Conservation (phyloP, 345 rosid genomes). For the Carallia brachiata region DNA sequence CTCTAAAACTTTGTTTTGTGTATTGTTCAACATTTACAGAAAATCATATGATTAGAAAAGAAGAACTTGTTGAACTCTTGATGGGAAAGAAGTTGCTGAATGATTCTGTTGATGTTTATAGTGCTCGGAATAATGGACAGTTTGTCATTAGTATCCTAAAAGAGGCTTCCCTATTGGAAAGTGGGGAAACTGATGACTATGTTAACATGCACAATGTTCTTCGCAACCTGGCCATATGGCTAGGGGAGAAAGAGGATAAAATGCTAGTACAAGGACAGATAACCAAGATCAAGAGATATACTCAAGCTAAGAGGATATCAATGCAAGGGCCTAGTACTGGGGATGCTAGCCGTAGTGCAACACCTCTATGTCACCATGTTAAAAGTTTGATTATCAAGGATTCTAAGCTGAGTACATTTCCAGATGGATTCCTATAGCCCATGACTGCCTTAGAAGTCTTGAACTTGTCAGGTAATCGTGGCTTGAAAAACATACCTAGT, state of each 20-base stretch:
- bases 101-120: neutral
- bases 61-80: slow-evolving; percentile 4
- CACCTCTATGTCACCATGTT: neutral
- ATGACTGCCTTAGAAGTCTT: neutral
- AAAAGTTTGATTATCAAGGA: neutral
- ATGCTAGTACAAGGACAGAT: neutral
- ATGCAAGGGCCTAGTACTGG: neutral
- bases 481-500: neutral
- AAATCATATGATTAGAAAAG: neutral
- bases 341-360: neutral
- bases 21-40: neutral
- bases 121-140: neutral
- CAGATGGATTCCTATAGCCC: neutral
- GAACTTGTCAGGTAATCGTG: neutral
- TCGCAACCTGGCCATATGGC: neutral
- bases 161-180: neutral
- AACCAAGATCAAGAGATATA: neutral
- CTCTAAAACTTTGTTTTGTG: neutral
- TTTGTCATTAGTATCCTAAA: neutral
- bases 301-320: neutral
- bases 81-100: neutral
- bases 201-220: slow-evolving; percentile 4
- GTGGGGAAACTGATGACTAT: neutral
- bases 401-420: neutral
- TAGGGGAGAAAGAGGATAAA: slow-evolving; percentile 8